phyloP scores from a whole-genome alignment of 129 eudicot genomes.

The Gnaphalium uliginosum region DNA sequence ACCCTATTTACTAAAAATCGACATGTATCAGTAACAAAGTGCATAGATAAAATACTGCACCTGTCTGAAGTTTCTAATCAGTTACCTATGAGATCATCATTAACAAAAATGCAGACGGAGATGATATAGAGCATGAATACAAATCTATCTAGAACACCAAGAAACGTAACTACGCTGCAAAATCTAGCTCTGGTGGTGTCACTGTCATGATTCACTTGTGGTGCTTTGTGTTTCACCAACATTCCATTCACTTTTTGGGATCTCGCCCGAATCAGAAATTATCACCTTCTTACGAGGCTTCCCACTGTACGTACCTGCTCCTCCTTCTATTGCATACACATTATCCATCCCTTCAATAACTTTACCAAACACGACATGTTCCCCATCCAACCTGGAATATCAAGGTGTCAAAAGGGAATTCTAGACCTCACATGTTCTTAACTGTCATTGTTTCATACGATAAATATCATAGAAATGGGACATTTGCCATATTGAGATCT shows the following conservation, averaged over 20 bases:
- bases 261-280: constrained; percentile 81
- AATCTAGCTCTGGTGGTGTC: constrained; percentile 1
- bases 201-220: constrained; percentile 38
- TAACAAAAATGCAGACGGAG: not conserved
- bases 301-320: constrained; percentile 93
- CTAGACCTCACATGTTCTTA: not conserved
- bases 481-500: not conserved
- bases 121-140: constrained; percentile 6
- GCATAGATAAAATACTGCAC: not conserved
- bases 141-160: not conserved
- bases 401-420: not conserved
- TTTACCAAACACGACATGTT: constrained; percentile 69
- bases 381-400: constrained; percentile 63
- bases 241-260: constrained; percentile 80
- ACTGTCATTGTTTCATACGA: not conserved
- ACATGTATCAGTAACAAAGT: constrained; percentile 12
- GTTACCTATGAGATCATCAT: constrained; percentile 10
- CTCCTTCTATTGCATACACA: constrained; percentile 76
- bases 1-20: not conserved
- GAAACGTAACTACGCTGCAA: not conserved
- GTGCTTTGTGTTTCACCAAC: constrained; percentile 35
- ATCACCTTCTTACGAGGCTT: constrained; percentile 88
- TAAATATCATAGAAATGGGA: not conserved
- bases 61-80: not conserved
- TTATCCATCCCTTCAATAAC: constrained; percentile 79